These are phyloP conservation scores for Hanseniaspora occidentalis DNA, from an alignment of 805 yeast genomes.

Conservation along the genomic window DNA sequence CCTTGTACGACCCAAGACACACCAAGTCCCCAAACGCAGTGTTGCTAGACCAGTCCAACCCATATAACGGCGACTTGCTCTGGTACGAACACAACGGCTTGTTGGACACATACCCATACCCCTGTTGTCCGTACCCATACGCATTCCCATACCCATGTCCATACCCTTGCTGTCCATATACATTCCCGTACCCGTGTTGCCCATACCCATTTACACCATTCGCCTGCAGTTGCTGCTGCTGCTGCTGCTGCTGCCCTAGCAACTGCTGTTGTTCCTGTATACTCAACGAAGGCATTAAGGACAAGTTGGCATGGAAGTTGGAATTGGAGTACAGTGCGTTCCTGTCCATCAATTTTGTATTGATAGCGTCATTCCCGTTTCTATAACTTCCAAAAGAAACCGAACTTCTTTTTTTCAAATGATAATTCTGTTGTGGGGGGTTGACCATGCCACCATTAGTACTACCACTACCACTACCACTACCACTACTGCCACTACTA, in stretches of 20 bases:
- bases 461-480: too few relatives aligned
- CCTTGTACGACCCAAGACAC: constrained; percentile 46
- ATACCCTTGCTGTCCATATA: too few relatives aligned
- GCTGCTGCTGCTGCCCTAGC: neutral
- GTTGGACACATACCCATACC: neutral
- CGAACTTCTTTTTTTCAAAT: constrained; percentile 7
- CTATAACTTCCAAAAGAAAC: constrained; percentile 1
- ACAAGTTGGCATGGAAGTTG: neutral
- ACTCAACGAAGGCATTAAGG: neutral
- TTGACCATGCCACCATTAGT: too few relatives aligned
- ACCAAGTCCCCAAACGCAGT: constrained; percentile 15
- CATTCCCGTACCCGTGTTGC: too few relatives aligned
- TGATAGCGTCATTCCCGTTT: constrained; percentile 6
- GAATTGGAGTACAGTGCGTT: neutral
- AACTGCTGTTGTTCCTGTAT: neutral
- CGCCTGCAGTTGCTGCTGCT: neutral
- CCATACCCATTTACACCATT: neutral
- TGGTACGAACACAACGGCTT: neutral
- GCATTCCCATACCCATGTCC: too few relatives aligned
- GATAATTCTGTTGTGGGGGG: neutral
- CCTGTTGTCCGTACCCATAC: too few relatives aligned
- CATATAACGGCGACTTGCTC: constrained; percentile 18
- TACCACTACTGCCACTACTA: too few relatives aligned
- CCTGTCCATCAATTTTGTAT: constrained; percentile 3
- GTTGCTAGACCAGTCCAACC: constrained; percentile 21